A percentile compares a stretch with the other conserved stretches of the same genome.
Conservation (phyloP, 1,284 basidiomycete genomes). For the Irpex lacteus region DNA sequence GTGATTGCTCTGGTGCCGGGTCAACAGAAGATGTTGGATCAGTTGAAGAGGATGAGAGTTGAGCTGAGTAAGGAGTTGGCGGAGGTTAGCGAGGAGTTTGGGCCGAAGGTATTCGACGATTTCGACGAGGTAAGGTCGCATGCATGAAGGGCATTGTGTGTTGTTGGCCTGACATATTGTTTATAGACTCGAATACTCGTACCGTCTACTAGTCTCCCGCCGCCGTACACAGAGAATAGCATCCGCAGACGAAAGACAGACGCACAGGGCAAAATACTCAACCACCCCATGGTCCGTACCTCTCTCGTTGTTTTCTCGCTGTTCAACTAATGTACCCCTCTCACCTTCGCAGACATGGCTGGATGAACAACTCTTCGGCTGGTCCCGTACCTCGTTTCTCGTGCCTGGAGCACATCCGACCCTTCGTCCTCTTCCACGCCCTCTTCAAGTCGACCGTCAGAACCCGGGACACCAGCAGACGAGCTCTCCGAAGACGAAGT, state of each 20-base stretch:
- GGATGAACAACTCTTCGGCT: conserved; percentile 93
- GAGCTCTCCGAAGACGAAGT: conserved; percentile 39
- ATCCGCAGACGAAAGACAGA: conserved; percentile 73
- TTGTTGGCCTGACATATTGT: neutral
- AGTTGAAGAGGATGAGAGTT: conserved; percentile 78
- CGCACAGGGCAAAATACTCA: conserved; percentile 78
- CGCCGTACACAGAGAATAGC: conserved; percentile 59
- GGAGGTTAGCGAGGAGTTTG: conserved; percentile 87
- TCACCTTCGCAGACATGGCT: conserved; percentile 71
- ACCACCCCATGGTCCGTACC: conserved; percentile 68
- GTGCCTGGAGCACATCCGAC: conserved; percentile 30
- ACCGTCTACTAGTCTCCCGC: conserved; percentile 81
- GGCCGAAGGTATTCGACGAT: conserved; percentile 85
- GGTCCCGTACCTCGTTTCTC: conserved; percentile 78
- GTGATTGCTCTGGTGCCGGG: conserved; percentile 90
- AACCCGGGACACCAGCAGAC: conserved; percentile 60
- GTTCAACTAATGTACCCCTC: neutral
- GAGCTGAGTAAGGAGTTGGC: conserved; percentile 86
- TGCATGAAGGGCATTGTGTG: conserved; percentile 5
- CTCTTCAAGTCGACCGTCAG: conserved; percentile 55
- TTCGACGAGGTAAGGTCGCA: conserved; percentile 67
- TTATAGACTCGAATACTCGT: conserved; percentile 76
- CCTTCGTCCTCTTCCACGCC: conserved; percentile 38
- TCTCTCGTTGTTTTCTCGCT: conserved; percentile 11
- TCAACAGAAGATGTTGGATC: conserved; percentile 82